Base-by-base conservation (phyloP, 1,284 basidiomycete genomes). In the Termitomyces sp. region DNA sequence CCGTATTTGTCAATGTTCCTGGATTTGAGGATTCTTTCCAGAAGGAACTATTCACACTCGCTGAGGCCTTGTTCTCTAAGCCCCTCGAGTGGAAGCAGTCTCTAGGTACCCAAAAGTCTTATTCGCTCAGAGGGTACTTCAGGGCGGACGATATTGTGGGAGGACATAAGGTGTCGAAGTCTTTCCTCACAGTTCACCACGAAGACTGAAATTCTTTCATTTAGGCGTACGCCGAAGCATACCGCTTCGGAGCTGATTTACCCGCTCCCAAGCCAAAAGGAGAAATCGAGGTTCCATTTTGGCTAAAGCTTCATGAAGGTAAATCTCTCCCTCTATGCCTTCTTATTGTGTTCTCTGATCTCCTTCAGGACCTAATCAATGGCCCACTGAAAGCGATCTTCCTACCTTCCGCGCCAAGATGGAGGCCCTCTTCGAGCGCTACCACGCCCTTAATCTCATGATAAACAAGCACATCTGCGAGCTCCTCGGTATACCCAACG, bases 21-120 rank as follows among this genome's bases (percentile, higher is more conserved):
- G 64, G 64, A 9, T 64, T 64, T 34, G 63, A 66, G 45, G 54
- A 57, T 19, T 44, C 26, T 3, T 66, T 66, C 52, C 64, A 66
- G 54, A 56, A 57, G 24, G 59, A 65, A 45, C 31, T 62, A 6
- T 62, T 62, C 31, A 21, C 18, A n/a, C 45, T 59, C 13, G 55
- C 57, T n/a, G 49, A 59, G 24, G 10, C 31, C 5, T 43, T 62
- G 5, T 62, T 60, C 46, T 53, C 50, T 8, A 60, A 55, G 26
- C 49, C 60, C 18, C 43, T 47, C n/a, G 59, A 62, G 31, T 60
- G 57, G 57, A 62, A 62, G 34, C 39, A 60, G 19, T 40, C 49
- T 10, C 49, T 60, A 6, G 59, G 60, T 14, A 62, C 60, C 3
- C 52, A 39, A 18, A 61, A 61, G n/a, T 66, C 62, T 9, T 55